phyloP scores from a whole-genome alignment of 495 filamentous ascomycete species.

The Aspergillus homomorphus region DNA sequence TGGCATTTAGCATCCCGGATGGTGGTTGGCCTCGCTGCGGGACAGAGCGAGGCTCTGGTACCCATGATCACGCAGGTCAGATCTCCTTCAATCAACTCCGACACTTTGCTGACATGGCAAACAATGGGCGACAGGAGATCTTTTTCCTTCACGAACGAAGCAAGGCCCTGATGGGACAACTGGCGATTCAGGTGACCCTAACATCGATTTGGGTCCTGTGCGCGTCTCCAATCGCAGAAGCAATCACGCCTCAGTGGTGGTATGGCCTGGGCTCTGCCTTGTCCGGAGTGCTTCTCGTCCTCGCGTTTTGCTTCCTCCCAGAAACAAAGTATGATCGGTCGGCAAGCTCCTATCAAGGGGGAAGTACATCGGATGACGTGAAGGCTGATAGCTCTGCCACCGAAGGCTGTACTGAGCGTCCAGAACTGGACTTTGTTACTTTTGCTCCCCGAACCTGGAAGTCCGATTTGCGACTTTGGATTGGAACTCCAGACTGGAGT shows the following conservation, averaged over 20 bases:
- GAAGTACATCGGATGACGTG: slow-evolving; percentile 1
- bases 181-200: slow-evolving; percentile 29
- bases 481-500: slow-evolving; percentile 27
- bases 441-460: slow-evolving; percentile 24
- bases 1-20: slow-evolving; percentile 30
- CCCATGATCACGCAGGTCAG: slow-evolving; percentile 39
- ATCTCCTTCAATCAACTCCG: not conserved
- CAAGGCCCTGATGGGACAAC: slow-evolving; percentile 32
- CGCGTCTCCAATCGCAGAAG: slow-evolving; percentile 34
- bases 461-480: slow-evolving; percentile 29
- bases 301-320: slow-evolving; percentile 63
- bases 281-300: slow-evolving; percentile 40
- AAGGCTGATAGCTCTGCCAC: not conserved
- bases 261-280: slow-evolving; percentile 34
- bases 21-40: slow-evolving; percentile 31
- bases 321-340: slow-evolving; percentile 58
- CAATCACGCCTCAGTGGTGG: slow-evolving; percentile 36
- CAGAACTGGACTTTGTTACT: slow-evolving; percentile 24
- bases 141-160: slow-evolving; percentile 37
- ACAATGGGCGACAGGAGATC: slow-evolving; percentile 24
- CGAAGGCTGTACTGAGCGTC: slow-evolving; percentile 20
- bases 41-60: slow-evolving; percentile 33
- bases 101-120: too few relatives aligned
- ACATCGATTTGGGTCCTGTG: slow-evolving; percentile 30
- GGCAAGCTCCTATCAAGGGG: slow-evolving; percentile 23